Percentiles rank a stretch among this genome's conserved stretches.
Conservation (phyloP, 2,329 filamentous ascomycete genomes). For the Sarocladium kiliense region DNA sequence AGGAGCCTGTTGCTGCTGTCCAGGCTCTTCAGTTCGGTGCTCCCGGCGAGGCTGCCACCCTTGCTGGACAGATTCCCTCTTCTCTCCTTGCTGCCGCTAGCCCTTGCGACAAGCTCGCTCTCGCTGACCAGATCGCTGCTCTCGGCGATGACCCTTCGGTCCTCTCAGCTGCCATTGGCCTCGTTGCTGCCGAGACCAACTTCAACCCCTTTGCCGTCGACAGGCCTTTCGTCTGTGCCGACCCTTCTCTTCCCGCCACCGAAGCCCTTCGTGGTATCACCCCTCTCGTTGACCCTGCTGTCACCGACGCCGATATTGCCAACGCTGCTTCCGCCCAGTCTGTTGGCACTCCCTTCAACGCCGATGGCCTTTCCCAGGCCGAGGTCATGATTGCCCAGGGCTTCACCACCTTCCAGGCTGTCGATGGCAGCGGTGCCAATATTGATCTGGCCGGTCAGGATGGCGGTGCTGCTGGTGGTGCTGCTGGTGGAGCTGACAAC, state of each 20-base stretch:
- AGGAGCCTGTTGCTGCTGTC: constrained; percentile 51
- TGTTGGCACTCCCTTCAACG: constrained; percentile 48
- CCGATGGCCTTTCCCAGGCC: constrained; percentile 59
- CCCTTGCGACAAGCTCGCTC: constrained; percentile 61
- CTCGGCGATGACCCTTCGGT: constrained; percentile 57
- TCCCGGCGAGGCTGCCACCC: constrained; percentile 56
- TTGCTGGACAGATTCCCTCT: constrained; percentile 56
- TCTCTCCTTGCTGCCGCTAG: constrained; percentile 60
- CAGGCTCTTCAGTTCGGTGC: constrained; percentile 48
- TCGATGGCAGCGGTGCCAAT: constrained; percentile 24
- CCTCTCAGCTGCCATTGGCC: constrained; percentile 54
- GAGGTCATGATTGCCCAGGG: constrained; percentile 57
- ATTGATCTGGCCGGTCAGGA: constrained; percentile 29
- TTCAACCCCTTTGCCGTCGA: constrained; percentile 61
- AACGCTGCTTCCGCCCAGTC: constrained; percentile 56
- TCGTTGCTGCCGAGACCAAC: constrained; percentile 67
- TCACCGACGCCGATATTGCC: constrained; percentile 49
- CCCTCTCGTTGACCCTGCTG: constrained; percentile 61
- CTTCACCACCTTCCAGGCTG: constrained; percentile 54
- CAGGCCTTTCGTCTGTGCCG: constrained; percentile 58
- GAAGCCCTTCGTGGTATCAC: constrained; percentile 59
- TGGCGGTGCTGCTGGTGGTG: constrained; percentile 21
- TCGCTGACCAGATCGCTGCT: constrained; percentile 57
- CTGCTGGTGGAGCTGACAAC: constrained; percentile 19
- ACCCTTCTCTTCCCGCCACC: constrained; percentile 57